These are phyloP conservation scores for Spathaspora sp. DNA, from an alignment of 805 yeast genomes.

Conservation along the genomic window DNA sequence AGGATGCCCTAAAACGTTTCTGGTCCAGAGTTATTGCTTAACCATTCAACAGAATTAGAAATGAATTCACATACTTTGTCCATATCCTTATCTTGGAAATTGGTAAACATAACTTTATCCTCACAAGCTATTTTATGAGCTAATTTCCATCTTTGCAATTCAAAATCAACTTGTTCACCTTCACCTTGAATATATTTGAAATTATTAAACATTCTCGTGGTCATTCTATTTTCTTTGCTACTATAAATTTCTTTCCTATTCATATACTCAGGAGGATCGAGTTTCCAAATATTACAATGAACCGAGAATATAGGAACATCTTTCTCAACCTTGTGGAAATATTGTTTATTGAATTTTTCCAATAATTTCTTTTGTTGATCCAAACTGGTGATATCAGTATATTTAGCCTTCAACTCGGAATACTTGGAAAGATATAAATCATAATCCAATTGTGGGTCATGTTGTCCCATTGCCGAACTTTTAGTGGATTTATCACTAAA, in stretches of 20 bases:
- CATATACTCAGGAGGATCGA: slow-evolving; percentile 11
- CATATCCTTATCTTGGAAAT: slow-evolving; percentile 7
- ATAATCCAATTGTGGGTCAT: slow-evolving; percentile 22
- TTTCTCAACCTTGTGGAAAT: slow-evolving; percentile 3
- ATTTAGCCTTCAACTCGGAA: slow-evolving; percentile 2
- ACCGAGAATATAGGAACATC: slow-evolving; percentile 11
- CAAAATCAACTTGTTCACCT: slow-evolving; percentile 10
- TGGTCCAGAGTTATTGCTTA: slow-evolving; percentile 5
- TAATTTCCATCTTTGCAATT: slow-evolving; percentile 10
- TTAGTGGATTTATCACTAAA: slow-evolving; percentile 17
- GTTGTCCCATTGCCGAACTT: slow-evolving; percentile 34
- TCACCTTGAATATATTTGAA: slow-evolving; percentile 4
- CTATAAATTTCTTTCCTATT: slow-evolving; percentile 1
- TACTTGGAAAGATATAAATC: slow-evolving; percentile 8
- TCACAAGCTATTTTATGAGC: slow-evolving; percentile 9
- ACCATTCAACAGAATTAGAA: slow-evolving; percentile 8
- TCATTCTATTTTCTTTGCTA: slow-evolving; percentile 7
- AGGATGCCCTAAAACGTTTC: not conserved
- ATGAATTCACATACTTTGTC: slow-evolving; percentile 15
- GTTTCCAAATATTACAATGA: slow-evolving; percentile 17
- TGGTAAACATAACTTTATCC: slow-evolving; percentile 7
- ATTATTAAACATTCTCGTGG: slow-evolving; percentile 7
- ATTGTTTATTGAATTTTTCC: slow-evolving; percentile 7
- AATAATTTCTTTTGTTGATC: slow-evolving; percentile 19
- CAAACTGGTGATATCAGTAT: not conserved